Evolutionary conservation across 2,329 filamentous ascomycete genomes (phyloP), one percentile per base, ranked within the genome.

Genomic region (Pyrenochaeta sp.): DNA sequence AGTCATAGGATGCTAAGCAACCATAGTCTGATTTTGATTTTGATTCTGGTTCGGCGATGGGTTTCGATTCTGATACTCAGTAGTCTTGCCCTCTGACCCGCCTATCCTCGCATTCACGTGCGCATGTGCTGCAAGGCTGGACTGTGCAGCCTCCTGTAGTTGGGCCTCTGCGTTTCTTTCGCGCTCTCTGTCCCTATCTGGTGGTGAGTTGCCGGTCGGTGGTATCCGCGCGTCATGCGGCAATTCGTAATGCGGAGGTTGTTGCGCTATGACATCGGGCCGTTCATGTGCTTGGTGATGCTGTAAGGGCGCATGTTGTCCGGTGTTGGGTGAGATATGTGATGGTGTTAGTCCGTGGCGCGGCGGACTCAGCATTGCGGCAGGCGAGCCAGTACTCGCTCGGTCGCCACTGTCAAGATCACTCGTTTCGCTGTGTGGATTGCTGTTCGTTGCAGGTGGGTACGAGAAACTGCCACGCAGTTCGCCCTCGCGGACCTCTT

Each of bases 401-500:
- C 72, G 63, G 9, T 73, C 72, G 28, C 64, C 59, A 8, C 65
- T 63, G 27, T 72, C 66, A 25, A 66, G 64, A 47, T 74, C 73
- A 13, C 71, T 72, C 22, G 73, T 71, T 45, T 76, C 74, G 53
- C 72, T 75, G 55, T 73, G 70, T 39, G 70, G 64, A 13, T 67
- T 69, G 56, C 71, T 72, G 54, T 59, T 65, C 3, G 69, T 58
- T 9, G 63, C 62, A 4, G 59, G 58, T 2, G 66, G 62, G 36
- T 73, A 69, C 1, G 69, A 56, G 32, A 69, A 72, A n/a, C 54
- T 59, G 34, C 70, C 69, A 15, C 72, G 71, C 36, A 87, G 63
- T 67, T 96, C 93, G 2, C 90, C 89, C 32, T 91, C 87, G 15
- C 87, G 88, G n/a, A 95, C 86, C 44, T 90, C 88, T 65, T 89